These are phyloP conservation scores for Anastatica hierochuntica DNA, from an alignment of 345 rosid species.

Conservation along the genomic window DNA sequence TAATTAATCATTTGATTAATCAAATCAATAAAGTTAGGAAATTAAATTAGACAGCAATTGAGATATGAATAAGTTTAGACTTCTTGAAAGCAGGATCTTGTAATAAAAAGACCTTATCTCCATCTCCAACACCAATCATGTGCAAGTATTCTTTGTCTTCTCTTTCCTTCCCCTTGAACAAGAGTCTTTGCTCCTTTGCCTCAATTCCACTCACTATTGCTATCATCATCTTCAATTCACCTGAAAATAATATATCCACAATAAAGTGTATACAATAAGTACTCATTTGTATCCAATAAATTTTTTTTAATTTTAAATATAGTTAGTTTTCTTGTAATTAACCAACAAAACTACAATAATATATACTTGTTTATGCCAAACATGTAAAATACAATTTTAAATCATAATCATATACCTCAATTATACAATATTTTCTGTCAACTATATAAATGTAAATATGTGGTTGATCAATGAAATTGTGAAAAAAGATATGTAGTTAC, in stretches of 20 bases:
- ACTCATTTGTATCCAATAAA: not conserved
- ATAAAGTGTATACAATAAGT: not conserved
- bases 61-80: conserved; percentile 44
- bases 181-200: conserved; percentile 69
- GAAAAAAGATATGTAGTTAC: conserved; percentile 25
- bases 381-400: no score
- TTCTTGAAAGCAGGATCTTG: conserved; percentile 87
- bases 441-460: not conserved
- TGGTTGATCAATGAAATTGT: not conserved
- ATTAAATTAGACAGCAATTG: conserved; percentile 16
- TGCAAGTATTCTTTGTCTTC: conserved; percentile 68
- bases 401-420: no score
- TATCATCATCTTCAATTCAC: conserved; percentile 66
- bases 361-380: not conserved
- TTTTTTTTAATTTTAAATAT: not conserved
- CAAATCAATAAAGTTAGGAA: not conserved
- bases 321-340: not conserved
- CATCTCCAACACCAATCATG: conserved; percentile 91
- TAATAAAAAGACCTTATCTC: conserved; percentile 62
- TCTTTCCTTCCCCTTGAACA: conserved; percentile 90
- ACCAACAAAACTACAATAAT: not conserved
- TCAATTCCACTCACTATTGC: conserved; percentile 58
- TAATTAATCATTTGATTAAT: not conserved
- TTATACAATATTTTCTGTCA: not conserved
- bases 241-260: conserved; percentile 31